phyloP scores from a whole-genome alignment of 2,329 filamentous ascomycete species.

The Diplocarpon mali region DNA sequence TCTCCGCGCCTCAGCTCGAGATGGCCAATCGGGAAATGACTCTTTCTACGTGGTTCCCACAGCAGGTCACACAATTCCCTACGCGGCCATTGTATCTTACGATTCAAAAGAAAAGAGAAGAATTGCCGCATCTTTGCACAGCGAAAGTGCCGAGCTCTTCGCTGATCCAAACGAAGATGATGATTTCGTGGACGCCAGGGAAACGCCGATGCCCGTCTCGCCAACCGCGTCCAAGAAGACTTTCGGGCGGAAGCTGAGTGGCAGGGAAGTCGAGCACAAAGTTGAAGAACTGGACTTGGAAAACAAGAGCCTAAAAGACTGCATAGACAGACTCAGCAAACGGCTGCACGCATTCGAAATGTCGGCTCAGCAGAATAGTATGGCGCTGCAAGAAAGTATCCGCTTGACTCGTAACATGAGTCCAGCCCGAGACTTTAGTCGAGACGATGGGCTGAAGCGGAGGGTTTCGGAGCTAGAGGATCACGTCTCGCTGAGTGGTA shows the following conservation, averaged over 20 bases:
- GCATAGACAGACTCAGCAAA: slow-evolving; percentile 76
- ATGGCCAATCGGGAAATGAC: slow-evolving; percentile 50
- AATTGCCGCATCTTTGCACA: slow-evolving; percentile 39
- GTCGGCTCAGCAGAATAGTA: slow-evolving; percentile 75
- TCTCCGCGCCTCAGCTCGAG: slow-evolving; percentile 64
- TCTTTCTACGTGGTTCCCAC: slow-evolving; percentile 94
- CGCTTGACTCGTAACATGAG: slow-evolving; percentile 49
- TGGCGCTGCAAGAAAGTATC: slow-evolving; percentile 77
- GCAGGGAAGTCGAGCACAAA: slow-evolving; percentile 48
- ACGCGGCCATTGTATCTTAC: slow-evolving; percentile 74
- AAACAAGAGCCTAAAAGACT: slow-evolving; percentile 74
- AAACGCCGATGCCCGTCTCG: slow-evolving; percentile 37
- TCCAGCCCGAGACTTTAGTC: slow-evolving; percentile 29
- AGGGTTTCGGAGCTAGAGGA: slow-evolving; percentile 58
- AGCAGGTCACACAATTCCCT: slow-evolving; percentile 82
- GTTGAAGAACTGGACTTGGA: slow-evolving; percentile 83
- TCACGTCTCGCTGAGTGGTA: slow-evolving; percentile 44
- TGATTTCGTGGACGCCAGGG: slow-evolving; percentile 85
- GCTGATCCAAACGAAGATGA: slow-evolving; percentile 55
- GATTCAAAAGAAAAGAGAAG: slow-evolving; percentile 56
- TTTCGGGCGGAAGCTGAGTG: slow-evolving; percentile 31
- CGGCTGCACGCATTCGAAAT: slow-evolving; percentile 90
- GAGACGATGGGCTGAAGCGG: slow-evolving; percentile 35
- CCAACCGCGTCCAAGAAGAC: slow-evolving; percentile 30
- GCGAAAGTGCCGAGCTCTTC: slow-evolving; percentile 26